Conservation (phyloP, 371 early-diverging fungal genomes). For the Mortierella sp. region DNA sequence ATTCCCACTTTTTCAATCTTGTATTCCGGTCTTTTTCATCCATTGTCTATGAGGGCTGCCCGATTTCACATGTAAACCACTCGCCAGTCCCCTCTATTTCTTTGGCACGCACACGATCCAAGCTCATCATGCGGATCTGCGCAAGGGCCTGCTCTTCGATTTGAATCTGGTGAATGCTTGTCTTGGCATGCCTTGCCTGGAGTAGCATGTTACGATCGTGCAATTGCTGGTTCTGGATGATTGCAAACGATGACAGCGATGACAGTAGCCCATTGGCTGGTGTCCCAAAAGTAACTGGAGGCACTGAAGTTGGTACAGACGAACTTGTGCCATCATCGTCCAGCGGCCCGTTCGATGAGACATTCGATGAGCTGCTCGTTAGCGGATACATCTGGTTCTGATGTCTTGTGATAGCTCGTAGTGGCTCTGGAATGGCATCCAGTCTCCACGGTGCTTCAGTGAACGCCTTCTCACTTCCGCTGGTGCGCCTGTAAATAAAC, state of each 20-base stretch:
- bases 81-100: slow-evolving; percentile 35
- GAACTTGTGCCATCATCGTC: background rate
- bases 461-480: slow-evolving; percentile 13
- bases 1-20: slow-evolving; percentile 4
- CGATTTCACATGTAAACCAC: slow-evolving; percentile 42
- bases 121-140: slow-evolving; percentile 17
- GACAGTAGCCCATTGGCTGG: slow-evolving; percentile 1
- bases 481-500: slow-evolving; percentile 13
- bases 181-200: slow-evolving; percentile 36
- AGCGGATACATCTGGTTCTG: slow-evolving; percentile 34
- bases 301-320: slow-evolving; percentile 2
- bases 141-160: slow-evolving; percentile 43
- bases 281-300: no score
- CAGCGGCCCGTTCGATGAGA: background rate
- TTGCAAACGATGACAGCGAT: slow-evolving; percentile 38
- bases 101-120: slow-evolving; percentile 28
- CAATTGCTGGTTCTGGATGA: slow-evolving; percentile 53
- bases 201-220: slow-evolving; percentile 37
- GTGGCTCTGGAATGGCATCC: slow-evolving; percentile 48
- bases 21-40: no score
- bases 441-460: slow-evolving; percentile 50
- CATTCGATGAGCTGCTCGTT: background rate
- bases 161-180: slow-evolving; percentile 52
- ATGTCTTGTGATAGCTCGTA: slow-evolving; percentile 40
- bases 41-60: background rate